Conservation (phyloP, 208 protist genomes). For the Angomonas deanei region DNA sequence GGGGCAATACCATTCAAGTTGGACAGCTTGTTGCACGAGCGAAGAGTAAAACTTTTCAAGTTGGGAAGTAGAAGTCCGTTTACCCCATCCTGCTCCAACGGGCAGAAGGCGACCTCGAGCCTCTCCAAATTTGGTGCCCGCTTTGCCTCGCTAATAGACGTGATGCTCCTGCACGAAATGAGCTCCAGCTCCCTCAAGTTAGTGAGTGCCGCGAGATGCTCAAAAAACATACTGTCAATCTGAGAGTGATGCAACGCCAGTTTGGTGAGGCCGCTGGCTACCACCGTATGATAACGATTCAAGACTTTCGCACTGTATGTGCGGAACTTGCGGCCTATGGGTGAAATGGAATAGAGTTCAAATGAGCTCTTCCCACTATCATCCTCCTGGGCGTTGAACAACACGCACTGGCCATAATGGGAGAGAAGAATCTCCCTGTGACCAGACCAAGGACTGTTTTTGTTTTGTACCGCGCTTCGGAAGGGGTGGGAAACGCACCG, state of each 20-base stretch:
- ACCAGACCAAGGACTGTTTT: conserved; percentile 48
- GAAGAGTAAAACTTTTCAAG: conserved; percentile 50
- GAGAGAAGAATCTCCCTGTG: conserved; percentile 77
- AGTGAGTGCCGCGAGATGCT: conserved; percentile 36
- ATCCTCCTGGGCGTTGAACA: conserved; percentile 78
- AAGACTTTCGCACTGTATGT: conserved; percentile 61
- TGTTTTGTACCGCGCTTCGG: conserved; percentile 67
- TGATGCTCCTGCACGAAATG: conserved; percentile 63
- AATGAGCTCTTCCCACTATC: conserved; percentile 56
- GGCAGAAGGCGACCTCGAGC: conserved; percentile 66
- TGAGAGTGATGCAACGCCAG: conserved; percentile 67
- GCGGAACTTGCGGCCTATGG: conserved; percentile 74
- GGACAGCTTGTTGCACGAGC: conserved; percentile 61
- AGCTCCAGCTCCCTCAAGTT: conserved; percentile 67
- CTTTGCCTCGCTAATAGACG: conserved; percentile 43
- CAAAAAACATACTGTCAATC: conserved; percentile 66
- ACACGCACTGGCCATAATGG: conserved; percentile 66
- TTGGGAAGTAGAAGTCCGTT: conserved; percentile 45
- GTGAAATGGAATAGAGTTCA: conserved; percentile 57
- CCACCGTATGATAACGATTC: conserved; percentile 50
- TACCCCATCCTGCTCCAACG: conserved; percentile 56
- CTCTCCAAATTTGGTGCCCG: conserved; percentile 40
- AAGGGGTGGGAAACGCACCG: conserved; percentile 77
- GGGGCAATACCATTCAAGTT: conserved; percentile 59
- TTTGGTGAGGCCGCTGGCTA: conserved; percentile 64